These are phyloP conservation scores for Triticum aestivum DNA, from an alignment of 176 grass and related monocot genomes.

Conservation along the genomic window IWGSC_CS_RefSeq_v2.1 NC_057807.1:148156900-148157399, in stretches of 20 bases:
- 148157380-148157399: slow-evolving; percentile 84
- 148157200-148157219: slow-evolving; percentile 6
- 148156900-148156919: background rate
- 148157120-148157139: slow-evolving; percentile 1
- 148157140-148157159: background rate
- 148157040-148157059: slow-evolving; percentile 15
- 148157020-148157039: background rate
- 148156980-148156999: background rate
- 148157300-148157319: slow-evolving; percentile 95
- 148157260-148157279: slow-evolving; percentile 89
- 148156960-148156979: background rate
- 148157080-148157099: background rate
- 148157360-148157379: slow-evolving; percentile 93
- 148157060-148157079: background rate
- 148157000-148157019: background rate
- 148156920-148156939: too few relatives aligned
- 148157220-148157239: background rate
- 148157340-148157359: slow-evolving; percentile 72
- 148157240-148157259: slow-evolving; percentile 97
- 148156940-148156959: background rate
- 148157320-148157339: slow-evolving; percentile 85
- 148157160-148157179: background rate
- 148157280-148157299: slow-evolving; percentile 87
- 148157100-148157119: background rate
- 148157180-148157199: background rate